A percentile compares a stretch with the other conserved stretches of the same genome.
Evolutionary conservation across 2,329 filamentous ascomycete genomes (phyloP).

Genomic region (Neobulgaria alba): DNA sequence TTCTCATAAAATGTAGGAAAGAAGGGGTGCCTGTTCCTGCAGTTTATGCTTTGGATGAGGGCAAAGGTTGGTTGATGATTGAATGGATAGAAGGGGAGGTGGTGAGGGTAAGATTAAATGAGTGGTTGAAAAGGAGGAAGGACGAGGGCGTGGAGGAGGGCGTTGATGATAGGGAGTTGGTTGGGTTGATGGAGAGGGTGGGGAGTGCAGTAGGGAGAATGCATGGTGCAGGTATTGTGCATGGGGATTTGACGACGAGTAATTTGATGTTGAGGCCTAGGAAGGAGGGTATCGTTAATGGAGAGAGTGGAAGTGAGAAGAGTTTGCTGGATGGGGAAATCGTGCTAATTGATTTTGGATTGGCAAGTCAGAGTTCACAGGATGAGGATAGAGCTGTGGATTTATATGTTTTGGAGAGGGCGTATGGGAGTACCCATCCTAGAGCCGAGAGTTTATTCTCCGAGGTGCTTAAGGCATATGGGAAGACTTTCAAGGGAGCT

Average conservation of each 20-base stretch:
- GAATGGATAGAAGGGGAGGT: conserved; percentile 76
- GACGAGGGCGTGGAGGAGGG: conserved; percentile 26
- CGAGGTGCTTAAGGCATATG: conserved; percentile 68
- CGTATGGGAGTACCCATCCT: conserved; percentile 92
- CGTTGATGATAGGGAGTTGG: conserved; percentile 42
- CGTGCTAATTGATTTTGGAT: conserved; percentile 88
- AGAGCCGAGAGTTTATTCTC: conserved; percentile 69
- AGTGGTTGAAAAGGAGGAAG: conserved; percentile 46
- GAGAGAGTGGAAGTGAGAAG: conserved; percentile 15
- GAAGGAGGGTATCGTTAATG: conserved; percentile 9
- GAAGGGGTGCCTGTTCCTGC: conserved; percentile 78
- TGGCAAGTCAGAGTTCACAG: conserved; percentile 69
- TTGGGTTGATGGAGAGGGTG: conserved; percentile 59
- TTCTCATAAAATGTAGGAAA: conserved; percentile 67
- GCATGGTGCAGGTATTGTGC: conserved; percentile 79
- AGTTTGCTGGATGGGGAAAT: conserved; percentile 59
- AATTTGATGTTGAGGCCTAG: conserved; percentile 72
- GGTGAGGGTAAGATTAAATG: conserved; percentile 61
- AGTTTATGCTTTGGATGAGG: conserved; percentile 61
- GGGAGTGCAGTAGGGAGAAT: conserved; percentile 64
- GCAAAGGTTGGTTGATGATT: conserved; percentile 65
- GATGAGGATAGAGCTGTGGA: conserved; percentile 96
- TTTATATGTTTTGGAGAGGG: conserved; percentile 88
- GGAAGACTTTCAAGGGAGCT: conserved; percentile 65
- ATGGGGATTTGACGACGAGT: conserved; percentile 94